These are phyloP conservation scores for Fusarium agapanthi DNA, from an alignment of 2,329 filamentous ascomycete genomes.

Conservation along the genomic window DNA sequence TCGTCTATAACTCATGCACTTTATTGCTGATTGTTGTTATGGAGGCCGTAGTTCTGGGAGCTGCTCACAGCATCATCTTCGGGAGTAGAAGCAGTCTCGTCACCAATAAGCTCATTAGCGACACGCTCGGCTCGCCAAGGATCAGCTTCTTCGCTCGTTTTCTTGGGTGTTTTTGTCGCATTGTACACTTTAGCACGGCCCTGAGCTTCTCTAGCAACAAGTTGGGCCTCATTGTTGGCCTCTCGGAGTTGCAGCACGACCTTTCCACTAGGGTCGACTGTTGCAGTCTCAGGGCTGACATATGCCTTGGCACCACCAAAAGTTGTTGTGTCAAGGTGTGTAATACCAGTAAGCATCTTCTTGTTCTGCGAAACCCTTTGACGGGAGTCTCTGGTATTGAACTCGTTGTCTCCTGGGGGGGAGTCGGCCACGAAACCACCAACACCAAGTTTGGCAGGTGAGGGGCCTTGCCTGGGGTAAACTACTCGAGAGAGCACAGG, in stretches of 20 bases:
- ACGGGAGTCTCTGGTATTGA: constrained; percentile 46
- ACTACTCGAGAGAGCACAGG: constrained; percentile 63
- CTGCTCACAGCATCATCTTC: constrained; percentile 60
- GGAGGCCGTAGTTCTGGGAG: constrained; percentile 51
- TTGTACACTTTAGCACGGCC: constrained; percentile 49
- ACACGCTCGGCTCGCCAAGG: constrained; percentile 38
- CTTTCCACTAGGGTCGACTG: constrained; percentile 60
- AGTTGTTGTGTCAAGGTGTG: constrained; percentile 56
- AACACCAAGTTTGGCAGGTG: constrained; percentile 59
- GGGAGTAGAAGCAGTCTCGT: neutral
- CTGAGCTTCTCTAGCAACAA: constrained; percentile 58
- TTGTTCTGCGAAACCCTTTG: constrained; percentile 28
- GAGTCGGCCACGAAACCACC: constrained; percentile 62
- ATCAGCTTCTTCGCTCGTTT: constrained; percentile 8
- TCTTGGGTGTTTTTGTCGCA: constrained; percentile 27
- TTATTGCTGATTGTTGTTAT: constrained; percentile 33
- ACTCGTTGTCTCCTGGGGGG: constrained; percentile 53
- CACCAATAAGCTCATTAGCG: constrained; percentile 43
- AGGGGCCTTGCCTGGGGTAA: constrained; percentile 50
- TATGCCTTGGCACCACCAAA: constrained; percentile 65
- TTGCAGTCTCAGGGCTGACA: constrained; percentile 55
- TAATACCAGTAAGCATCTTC: constrained; percentile 48
- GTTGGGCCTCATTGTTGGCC: constrained; percentile 48
- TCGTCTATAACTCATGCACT: constrained; percentile 1
- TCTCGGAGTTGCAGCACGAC: constrained; percentile 56